Percentiles rank a stretch among this genome's conserved stretches.
phyloP scores from a whole-genome alignment of 495 filamentous ascomycete genomes.

The Ramalina peruviana region DNA sequence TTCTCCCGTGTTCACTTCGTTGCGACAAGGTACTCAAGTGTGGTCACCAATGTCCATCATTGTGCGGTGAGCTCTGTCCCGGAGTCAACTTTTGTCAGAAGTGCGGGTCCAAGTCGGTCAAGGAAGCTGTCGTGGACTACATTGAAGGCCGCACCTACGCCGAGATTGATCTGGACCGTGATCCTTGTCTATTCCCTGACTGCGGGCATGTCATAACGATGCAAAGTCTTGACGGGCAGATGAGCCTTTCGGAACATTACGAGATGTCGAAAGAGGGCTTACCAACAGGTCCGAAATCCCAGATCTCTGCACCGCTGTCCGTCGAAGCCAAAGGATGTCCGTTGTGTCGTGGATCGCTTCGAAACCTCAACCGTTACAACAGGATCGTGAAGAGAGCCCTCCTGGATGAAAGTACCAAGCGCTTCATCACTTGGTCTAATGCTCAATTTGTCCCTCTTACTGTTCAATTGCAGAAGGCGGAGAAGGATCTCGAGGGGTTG shows the following conservation, averaged over 20 bases:
- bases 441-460: slow-evolving; percentile 33
- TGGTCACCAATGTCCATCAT: slow-evolving; percentile 47
- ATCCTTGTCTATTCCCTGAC: not conserved
- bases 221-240: not conserved
- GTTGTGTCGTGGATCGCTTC: slow-evolving; percentile 45
- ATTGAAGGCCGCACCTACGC: slow-evolving; percentile 1
- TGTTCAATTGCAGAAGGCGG: slow-evolving; percentile 18
- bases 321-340: slow-evolving; percentile 42
- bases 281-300: not conserved
- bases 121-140: slow-evolving; percentile 3
- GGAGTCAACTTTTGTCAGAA: slow-evolving; percentile 33
- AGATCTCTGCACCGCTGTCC: slow-evolving; percentile 33
- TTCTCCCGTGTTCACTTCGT: slow-evolving; percentile 44
- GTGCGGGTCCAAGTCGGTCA: slow-evolving; percentile 18
- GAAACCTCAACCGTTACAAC: slow-evolving; percentile 49
- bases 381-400: slow-evolving; percentile 47
- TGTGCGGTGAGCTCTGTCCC: slow-evolving; percentile 51
- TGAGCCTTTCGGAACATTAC: not conserved
- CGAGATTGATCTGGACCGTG: slow-evolving; percentile 2
- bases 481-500: slow-evolving; percentile 17
- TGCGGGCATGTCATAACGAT: slow-evolving; percentile 1
- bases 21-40: slow-evolving; percentile 42
- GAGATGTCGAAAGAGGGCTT: not conserved
- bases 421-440: slow-evolving; percentile 41
- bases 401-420: slow-evolving; percentile 52